phyloP scores from a whole-genome alignment of 495 filamentous ascomycete species.

The Daldinia grandis region DNA sequence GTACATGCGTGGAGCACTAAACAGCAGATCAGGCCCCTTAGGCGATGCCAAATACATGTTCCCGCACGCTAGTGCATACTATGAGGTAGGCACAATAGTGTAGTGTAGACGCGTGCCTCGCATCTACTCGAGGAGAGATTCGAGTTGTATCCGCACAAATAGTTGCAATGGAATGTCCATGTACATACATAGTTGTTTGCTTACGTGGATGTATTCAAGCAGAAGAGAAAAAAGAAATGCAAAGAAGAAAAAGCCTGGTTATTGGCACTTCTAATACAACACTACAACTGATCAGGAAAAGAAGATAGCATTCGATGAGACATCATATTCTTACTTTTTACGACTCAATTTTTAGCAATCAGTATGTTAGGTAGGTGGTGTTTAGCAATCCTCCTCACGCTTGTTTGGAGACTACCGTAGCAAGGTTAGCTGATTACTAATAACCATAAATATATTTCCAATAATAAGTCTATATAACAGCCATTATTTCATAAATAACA shows the following conservation, averaged over 20 bases:
- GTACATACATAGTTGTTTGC: background rate
- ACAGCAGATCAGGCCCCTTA: slow-evolving; percentile 5
- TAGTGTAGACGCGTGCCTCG: background rate
- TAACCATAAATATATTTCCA: too few species aligned
- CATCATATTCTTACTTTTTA: slow-evolving; percentile 19
- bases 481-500: too few species aligned
- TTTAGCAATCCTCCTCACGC: background rate
- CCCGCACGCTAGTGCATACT: background rate
- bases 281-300: background rate
- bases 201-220: background rate
- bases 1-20: slow-evolving; percentile 8
- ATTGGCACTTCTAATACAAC: background rate
- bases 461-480: too few species aligned
- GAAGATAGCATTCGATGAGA: slow-evolving; percentile 11
- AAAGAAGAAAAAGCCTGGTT: background rate
- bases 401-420: background rate
- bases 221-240: background rate
- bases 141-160: background rate
- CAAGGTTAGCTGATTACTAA: too few species aligned
- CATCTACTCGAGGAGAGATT: background rate
- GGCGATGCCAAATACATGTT: background rate
- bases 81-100: background rate
- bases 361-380: background rate
- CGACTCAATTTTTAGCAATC: background rate
- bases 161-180: too few species aligned